phyloP scores from a whole-genome alignment of 495 filamentous ascomycete species.

The Barbatosphaeria neglecta region DNA sequence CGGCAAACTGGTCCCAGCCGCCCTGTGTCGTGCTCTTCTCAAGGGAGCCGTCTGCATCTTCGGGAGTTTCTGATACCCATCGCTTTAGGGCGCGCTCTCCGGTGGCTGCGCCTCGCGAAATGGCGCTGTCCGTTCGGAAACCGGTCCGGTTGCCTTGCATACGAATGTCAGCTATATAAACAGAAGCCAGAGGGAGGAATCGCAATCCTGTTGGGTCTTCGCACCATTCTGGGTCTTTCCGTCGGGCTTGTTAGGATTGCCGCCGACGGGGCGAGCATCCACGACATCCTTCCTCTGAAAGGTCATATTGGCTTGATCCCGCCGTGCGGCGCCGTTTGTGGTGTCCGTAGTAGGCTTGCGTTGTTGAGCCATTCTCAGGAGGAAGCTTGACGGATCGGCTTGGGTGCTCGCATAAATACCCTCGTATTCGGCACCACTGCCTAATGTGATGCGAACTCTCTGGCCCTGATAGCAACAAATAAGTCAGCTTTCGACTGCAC shows the following conservation, averaged over 20 bases:
- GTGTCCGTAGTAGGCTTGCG: conserved; percentile 31
- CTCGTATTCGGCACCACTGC: conserved; percentile 60
- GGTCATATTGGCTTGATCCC: conserved; percentile 50
- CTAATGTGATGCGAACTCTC: conserved; percentile 52
- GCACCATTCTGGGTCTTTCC: conserved; percentile 63
- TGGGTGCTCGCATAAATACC: conserved; percentile 51
- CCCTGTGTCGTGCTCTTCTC: conserved; percentile 42
- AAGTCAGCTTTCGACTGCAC: conserved; percentile 7
- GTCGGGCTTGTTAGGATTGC: conserved; percentile 25
- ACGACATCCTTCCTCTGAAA: conserved; percentile 70
- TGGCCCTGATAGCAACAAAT: conserved; percentile 44
- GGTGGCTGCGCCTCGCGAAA: conserved; percentile 58
- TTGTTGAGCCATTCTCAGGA: conserved; percentile 75
- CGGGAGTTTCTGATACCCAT: conserved; percentile 67
- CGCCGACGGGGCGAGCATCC: conserved; percentile 50
- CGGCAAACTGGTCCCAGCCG: conserved; percentile 88
- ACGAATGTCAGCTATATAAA: not conserved
- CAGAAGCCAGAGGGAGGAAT: not conserved
- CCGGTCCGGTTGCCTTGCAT: conserved; percentile 29
- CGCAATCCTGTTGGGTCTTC: conserved; percentile 1
- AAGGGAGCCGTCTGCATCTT: conserved; percentile 52
- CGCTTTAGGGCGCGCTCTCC: conserved; percentile 70
- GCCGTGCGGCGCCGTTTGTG: conserved; percentile 30
- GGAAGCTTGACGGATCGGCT: conserved; percentile 48
- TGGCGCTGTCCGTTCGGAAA: conserved; percentile 83